Conservation (phyloP, 2,329 filamentous ascomycete genomes). For the Capronia coronata region DNA sequence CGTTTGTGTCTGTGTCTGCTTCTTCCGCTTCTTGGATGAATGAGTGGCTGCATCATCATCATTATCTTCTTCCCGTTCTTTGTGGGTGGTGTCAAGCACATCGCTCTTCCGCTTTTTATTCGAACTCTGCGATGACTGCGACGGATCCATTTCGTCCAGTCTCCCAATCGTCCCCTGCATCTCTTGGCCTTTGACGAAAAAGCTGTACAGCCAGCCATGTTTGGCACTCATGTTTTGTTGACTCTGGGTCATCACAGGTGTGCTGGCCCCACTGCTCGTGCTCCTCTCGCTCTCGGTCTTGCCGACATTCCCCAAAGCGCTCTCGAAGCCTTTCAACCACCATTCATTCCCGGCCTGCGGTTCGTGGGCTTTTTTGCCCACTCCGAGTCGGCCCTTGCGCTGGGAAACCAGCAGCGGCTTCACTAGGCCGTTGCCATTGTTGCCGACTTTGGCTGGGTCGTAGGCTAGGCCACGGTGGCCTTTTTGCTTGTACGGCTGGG, state of each 20-base stretch:
- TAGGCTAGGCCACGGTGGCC: conserved; percentile 37
- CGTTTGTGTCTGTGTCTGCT: neutral
- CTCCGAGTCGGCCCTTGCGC: conserved; percentile 64
- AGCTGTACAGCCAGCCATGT: conserved; percentile 64
- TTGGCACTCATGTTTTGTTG: conserved; percentile 37
- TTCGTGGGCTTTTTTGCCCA: conserved; percentile 67
- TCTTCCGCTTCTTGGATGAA: conserved; percentile 8
- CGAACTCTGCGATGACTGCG: neutral
- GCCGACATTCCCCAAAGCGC: conserved; percentile 63
- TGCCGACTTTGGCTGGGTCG: conserved; percentile 24
- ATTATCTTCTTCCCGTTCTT: no score
- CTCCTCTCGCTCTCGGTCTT: conserved; percentile 43
- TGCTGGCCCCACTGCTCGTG: conserved; percentile 51
- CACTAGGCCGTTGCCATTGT: conserved; percentile 61
- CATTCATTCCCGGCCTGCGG: conserved; percentile 72
- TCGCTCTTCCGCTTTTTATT: conserved; percentile 26
- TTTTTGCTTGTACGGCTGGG: conserved; percentile 38
- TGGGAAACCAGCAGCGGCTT: conserved; percentile 80
- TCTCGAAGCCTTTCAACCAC: conserved; percentile 95
- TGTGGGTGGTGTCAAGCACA: conserved; percentile 11
- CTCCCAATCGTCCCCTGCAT: conserved; percentile 61
- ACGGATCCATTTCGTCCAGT: conserved; percentile 29
- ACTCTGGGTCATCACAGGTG: conserved; percentile 30
- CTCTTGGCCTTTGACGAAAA: conserved; percentile 75
- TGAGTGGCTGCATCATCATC: no score